Evolutionary conservation across 1,284 basidiomycete species (phyloP), one percentile per base, ranked within the genome.

Genomic region (Tremellales sp.): DNA sequence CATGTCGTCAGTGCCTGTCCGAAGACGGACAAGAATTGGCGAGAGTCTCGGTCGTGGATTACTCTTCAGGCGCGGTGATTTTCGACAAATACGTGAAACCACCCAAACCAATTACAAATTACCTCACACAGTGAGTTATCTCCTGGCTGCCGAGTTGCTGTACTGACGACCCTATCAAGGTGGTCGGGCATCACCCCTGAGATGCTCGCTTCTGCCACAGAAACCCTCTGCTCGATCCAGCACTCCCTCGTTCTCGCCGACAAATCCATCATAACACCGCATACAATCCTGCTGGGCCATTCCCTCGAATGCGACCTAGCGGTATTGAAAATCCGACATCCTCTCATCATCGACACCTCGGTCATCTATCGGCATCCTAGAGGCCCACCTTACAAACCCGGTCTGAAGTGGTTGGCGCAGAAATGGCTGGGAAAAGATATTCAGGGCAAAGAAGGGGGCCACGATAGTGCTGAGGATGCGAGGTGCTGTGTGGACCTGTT

Each of bases 381-480:
- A 9, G 89, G 90, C 1, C 80, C 87, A 25, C 88, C 91, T 1
- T 81, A 89, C 57, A 95, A 95, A 73, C 87, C 91, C 0, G 87
- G 86, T 0, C 78, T 95, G 4, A 91, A 90, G 33, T 95, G 88
- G 87, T 79, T 97, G 36, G 86, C 87, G 35, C 85, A 86, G 63
- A 90, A 87, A 65, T 94, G 89, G 87, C 83, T 88, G 45, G 80
- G 79, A 5, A 79, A 83, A 40, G 86, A 88, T 55, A 95, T 97
- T 40, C 92, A 97, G 57, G 47, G 36, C 12, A 47, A 82, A 0
- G 82, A 82, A 27, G 81, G 83, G 1, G 92, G 92, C 0, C 91
- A 95, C 67, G 86, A 94, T 60, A 87, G 89, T 1, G 85, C 88
- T 60, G 91, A 95, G 66, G 92, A 95, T 58, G 91, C 92, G 0